These are phyloP conservation scores for Blastobotrys terrestris DNA, from an alignment of 805 yeast species.

Conservation along the genomic window DNA sequence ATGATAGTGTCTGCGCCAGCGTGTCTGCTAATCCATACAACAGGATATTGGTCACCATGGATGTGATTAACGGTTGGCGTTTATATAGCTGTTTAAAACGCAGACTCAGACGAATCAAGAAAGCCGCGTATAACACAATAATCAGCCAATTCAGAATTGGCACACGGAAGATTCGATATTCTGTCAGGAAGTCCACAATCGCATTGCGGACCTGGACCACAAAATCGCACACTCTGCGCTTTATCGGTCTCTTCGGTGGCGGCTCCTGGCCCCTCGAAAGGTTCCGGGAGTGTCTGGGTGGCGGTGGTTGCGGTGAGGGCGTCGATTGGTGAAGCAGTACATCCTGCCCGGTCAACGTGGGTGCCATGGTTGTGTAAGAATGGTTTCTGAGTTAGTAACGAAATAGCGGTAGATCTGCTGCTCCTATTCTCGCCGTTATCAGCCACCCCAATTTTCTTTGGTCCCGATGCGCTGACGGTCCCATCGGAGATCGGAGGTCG, in stretches of 20 bases:
- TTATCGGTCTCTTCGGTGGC: not conserved
- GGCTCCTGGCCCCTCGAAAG: not conserved
- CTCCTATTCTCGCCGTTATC: not conserved
- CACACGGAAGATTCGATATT: constrained; percentile 24
- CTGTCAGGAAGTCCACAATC: constrained; percentile 22
- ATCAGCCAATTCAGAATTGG: constrained; percentile 34
- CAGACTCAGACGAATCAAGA: constrained; percentile 29
- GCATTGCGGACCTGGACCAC: not conserved
- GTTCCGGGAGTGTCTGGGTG: constrained; percentile 2
- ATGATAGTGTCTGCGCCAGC: constrained; percentile 68
- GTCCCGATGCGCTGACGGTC: not conserved
- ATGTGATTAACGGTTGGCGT: constrained; percentile 64
- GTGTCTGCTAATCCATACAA: constrained; percentile 89
- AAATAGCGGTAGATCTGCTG: not conserved
- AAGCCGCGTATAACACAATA: constrained; percentile 25
- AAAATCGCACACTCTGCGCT: not conserved
- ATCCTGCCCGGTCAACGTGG: constrained; percentile 1
- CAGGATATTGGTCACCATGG: constrained; percentile 71
- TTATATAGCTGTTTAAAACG: constrained; percentile 40
- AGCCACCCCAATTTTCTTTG: not conserved
- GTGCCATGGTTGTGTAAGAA: not conserved
- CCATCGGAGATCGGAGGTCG: not conserved
- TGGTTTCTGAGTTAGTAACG: not conserved
- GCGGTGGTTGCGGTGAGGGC: not conserved
- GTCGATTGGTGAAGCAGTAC: not conserved